Base-by-base conservation (phyloP, 169 alveolate species). In the Theileria parva region DNA sequence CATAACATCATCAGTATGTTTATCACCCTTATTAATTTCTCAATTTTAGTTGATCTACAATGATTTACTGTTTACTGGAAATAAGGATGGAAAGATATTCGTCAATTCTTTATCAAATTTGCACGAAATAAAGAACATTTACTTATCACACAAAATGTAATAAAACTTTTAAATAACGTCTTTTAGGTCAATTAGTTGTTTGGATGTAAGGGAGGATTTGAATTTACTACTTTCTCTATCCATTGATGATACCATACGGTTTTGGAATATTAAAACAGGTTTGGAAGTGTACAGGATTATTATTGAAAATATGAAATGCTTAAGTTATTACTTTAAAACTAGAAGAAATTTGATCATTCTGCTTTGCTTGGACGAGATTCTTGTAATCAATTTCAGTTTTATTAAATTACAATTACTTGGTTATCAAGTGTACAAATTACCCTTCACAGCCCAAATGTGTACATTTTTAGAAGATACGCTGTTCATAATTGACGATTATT, bases 1-100 rank as follows among this genome's bases (percentile, higher is more conserved):
- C 30, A 73, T 73, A n/a, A 73, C 80, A 15, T 15, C 80, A 21
- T 57, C 80, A 8, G 69, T 73, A 53, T 2, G 77, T 68, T 1
- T 68, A 21, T 23, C 7, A 23, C 27, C 8, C n/a, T n/a, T 32
- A 27, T 1, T 51, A 68, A 51, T 15, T 30, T 21, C 25, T 34
- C 2, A 4, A 68, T 44, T 50, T 4, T 68, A 68, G 66, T 50
- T 28, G 30, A 73, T 53, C 7, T 37, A 19, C 44, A 15, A 30
- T 25, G 71, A 59, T 30, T 4, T 21, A 12, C 32, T 73, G 2
- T 59, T 76, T 44, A 76, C 84, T 8, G 84, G 80, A 27, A 61
- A 76, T 39, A 76, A 76, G 11, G 84, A 76, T 25, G 84, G 84
- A 23, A 76, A 76, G 79, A 39, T 76, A 30, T 21, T 76, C 23